Conservation (phyloP, 2,329 filamentous ascomycete species). For the Cladosporium colombiae region DNA sequence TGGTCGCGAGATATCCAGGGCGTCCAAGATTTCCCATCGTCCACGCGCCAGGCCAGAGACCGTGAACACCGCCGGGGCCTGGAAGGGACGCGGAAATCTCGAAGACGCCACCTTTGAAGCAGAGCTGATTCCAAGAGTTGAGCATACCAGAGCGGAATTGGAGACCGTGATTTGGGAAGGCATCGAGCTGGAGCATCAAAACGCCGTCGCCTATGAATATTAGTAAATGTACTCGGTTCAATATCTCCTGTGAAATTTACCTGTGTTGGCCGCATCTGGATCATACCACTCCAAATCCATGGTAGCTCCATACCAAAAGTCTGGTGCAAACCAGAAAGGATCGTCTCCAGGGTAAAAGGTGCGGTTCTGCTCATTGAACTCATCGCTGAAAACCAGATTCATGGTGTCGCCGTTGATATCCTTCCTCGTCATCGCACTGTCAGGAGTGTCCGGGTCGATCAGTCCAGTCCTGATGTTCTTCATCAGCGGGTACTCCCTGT, state of each 20-base stretch:
- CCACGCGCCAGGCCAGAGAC: slow-evolving; percentile 77
- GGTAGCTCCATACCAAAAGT: slow-evolving; percentile 73
- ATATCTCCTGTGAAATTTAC: slow-evolving; percentile 19
- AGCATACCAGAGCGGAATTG: slow-evolving; percentile 73
- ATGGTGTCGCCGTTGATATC: slow-evolving; percentile 61
- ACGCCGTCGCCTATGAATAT: slow-evolving; percentile 60
- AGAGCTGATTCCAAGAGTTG: slow-evolving; percentile 72
- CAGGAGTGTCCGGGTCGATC: slow-evolving; percentile 69
- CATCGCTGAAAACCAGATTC: slow-evolving; percentile 68
- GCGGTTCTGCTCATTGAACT: slow-evolving; percentile 67
- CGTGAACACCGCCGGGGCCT: slow-evolving; percentile 64
- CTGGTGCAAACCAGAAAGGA: slow-evolving; percentile 66
- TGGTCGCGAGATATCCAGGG: slow-evolving; percentile 68
- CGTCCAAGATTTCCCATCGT: slow-evolving; percentile 72
- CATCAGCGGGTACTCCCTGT: slow-evolving; percentile 42
- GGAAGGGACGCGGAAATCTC: slow-evolving; percentile 72
- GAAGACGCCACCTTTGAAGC: slow-evolving; percentile 69
- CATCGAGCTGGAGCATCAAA: slow-evolving; percentile 65
- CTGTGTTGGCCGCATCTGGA: slow-evolving; percentile 33
- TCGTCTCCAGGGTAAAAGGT: slow-evolving; percentile 73
- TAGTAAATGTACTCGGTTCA: background rate
- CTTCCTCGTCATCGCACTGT: slow-evolving; percentile 57
- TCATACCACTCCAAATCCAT: slow-evolving; percentile 63
- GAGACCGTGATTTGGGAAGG: slow-evolving; percentile 64
- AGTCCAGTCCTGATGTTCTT: slow-evolving; percentile 62